These are phyloP conservation scores for Catharanthus roseus DNA, from an alignment of 257 asterid genomes.

Conservation along the genomic window DNA sequence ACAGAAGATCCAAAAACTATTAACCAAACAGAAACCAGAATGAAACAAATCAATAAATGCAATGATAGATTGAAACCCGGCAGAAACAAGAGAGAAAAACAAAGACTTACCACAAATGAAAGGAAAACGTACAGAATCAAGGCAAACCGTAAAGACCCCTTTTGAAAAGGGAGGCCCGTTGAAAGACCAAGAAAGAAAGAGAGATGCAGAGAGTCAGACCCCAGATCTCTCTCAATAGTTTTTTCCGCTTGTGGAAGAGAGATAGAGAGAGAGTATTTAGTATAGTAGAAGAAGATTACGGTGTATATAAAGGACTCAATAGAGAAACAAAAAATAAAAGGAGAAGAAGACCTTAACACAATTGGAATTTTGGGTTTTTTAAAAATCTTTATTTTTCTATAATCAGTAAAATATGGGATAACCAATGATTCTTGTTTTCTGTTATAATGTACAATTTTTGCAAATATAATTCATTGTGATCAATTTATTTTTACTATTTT, in stretches of 20 bases:
- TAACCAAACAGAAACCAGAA: not conserved
- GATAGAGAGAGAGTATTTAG: not conserved
- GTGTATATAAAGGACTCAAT: not conserved
- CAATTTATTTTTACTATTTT: too few species aligned
- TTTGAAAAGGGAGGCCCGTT: conserved; percentile 17
- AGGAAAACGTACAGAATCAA: conserved; percentile 3
- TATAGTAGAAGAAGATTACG: not conserved
- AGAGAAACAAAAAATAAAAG: not conserved
- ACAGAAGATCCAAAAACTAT: not conserved
- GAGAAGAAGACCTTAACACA: not conserved
- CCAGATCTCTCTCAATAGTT: conserved; percentile 14
- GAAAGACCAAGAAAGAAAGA: conserved; percentile 12
- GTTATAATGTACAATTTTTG: too few species aligned
- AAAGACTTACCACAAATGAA: conserved; percentile 4
- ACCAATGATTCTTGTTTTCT: too few species aligned
- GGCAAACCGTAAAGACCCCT: conserved; percentile 14
- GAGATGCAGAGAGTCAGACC: conserved; percentile 15
- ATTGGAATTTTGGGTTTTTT: too few species aligned
- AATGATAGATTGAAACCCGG: conserved; percentile 2
- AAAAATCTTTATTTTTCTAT: too few species aligned
- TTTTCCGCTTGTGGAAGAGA: too few species aligned
- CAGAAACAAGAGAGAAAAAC: not conserved
- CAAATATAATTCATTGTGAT: too few species aligned
- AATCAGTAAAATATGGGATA: too few species aligned
- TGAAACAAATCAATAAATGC: not conserved